Conservation (phyloP, 2,329 filamentous ascomycete species). For the Diaporthe destruens region DNA sequence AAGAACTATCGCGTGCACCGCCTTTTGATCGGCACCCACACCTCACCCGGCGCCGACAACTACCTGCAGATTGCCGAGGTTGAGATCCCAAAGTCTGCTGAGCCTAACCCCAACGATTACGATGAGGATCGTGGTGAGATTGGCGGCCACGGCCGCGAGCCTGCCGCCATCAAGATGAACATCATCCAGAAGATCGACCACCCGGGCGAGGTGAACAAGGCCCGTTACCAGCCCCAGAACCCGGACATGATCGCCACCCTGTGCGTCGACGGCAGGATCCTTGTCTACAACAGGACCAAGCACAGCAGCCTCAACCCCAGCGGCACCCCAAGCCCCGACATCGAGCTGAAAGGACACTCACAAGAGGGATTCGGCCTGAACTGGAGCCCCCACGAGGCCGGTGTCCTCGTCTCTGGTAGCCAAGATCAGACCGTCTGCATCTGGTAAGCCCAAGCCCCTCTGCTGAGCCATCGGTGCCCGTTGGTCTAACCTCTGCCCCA, state of each 20-base stretch:
- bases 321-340: slow-evolving; percentile 81
- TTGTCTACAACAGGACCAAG: slow-evolving; percentile 97
- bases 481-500: neutral
- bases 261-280: slow-evolving; percentile 86
- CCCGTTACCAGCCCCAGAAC: slow-evolving; percentile 96
- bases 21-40: slow-evolving; percentile 93
- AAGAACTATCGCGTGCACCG: slow-evolving; percentile 91
- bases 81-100: slow-evolving; percentile 85
- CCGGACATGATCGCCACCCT: slow-evolving; percentile 96
- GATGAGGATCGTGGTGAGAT: slow-evolving; percentile 94
- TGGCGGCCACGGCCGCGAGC: slow-evolving; percentile 88
- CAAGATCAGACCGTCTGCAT: slow-evolving; percentile 92
- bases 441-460: slow-evolving; percentile 71
- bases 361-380: slow-evolving; percentile 91
- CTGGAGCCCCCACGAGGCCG: slow-evolving; percentile 89
- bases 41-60: slow-evolving; percentile 85
- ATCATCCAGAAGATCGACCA: slow-evolving; percentile 97
- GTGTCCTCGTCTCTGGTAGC: slow-evolving; percentile 88
- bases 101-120: slow-evolving; percentile 84
- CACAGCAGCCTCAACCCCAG: slow-evolving; percentile 80
- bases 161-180: slow-evolving; percentile 84
- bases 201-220: slow-evolving; percentile 97
- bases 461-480: neutral
- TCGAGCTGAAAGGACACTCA: slow-evolving; percentile 86
- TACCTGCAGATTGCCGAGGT: slow-evolving; percentile 96